These are phyloP conservation scores for Lasiodiplodia hormozganensis DNA, from an alignment of 2,329 filamentous ascomycete genomes.

Conservation along the genomic window DNA sequence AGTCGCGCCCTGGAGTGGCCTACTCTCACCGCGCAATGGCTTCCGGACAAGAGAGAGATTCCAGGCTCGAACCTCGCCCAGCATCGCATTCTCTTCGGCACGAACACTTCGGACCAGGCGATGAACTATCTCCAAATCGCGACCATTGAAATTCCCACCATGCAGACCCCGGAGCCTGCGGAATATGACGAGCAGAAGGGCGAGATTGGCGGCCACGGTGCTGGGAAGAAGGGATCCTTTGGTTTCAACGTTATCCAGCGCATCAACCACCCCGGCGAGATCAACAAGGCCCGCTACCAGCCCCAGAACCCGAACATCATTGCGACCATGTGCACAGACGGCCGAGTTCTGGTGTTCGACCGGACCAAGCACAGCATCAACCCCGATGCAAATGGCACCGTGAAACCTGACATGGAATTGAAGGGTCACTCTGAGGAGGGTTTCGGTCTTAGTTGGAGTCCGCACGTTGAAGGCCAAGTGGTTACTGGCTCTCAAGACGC, in stretches of 20 bases:
- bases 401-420: constrained; percentile 84
- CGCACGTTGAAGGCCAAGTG: constrained; percentile 79
- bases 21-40: constrained; percentile 96
- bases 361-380: constrained; percentile 88
- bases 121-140: constrained; percentile 95
- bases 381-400: constrained; percentile 68
- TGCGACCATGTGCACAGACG: constrained; percentile 88
- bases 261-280: constrained; percentile 94
- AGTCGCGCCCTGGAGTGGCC: constrained; percentile 96
- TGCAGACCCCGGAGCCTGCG: constrained; percentile 72
- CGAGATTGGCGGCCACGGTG: constrained; percentile 92
- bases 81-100: constrained; percentile 90
- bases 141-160: constrained; percentile 89
- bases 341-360: constrained; percentile 91
- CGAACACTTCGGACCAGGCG: constrained; percentile 86
- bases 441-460: constrained; percentile 92
- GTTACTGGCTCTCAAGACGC: constrained; percentile 91
- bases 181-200: constrained; percentile 92
- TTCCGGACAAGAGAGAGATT: constrained; percentile 85
- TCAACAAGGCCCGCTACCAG: constrained; percentile 98
- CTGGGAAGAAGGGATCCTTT: constrained; percentile 71
- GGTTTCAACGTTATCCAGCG: constrained; percentile 93
- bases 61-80: constrained; percentile 86
- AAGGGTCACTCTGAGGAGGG: constrained; percentile 87
- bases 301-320: constrained; percentile 97